phyloP scores from a whole-genome alignment of 306 rosid species.

The Sindora glabra region DNA sequence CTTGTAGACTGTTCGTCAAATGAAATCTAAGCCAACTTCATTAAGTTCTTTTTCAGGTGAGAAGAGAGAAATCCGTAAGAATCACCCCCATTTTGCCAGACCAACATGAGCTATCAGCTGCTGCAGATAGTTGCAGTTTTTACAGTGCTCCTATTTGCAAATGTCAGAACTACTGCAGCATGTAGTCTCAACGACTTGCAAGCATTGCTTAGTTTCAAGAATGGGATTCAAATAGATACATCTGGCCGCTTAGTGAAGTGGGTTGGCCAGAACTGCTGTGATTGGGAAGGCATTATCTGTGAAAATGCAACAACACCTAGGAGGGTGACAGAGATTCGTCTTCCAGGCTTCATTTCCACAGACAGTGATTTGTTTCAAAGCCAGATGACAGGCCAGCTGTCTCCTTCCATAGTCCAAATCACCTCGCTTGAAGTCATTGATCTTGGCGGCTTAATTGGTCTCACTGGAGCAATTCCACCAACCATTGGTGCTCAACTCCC shows the following conservation, averaged over 20 bases:
- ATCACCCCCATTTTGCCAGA: not conserved
- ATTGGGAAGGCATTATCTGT: slow-evolving; percentile 63
- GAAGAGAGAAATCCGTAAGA: not conserved
- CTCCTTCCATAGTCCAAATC: slow-evolving; percentile 47
- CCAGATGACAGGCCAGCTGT: slow-evolving; percentile 45
- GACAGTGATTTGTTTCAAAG: slow-evolving; percentile 33
- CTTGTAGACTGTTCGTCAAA: too few relatives aligned
- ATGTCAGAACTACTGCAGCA: slow-evolving; percentile 11
- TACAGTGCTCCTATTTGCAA: slow-evolving; percentile 16
- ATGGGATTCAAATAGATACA: slow-evolving; percentile 42
- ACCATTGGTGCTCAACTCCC: slow-evolving; percentile 36
- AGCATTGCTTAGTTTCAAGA: slow-evolving; percentile 53
- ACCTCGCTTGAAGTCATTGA: slow-evolving; percentile 49
- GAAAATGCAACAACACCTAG: slow-evolving; percentile 35
- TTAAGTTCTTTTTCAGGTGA: slow-evolving; percentile 9
- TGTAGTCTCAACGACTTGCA: slow-evolving; percentile 47
- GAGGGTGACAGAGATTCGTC: slow-evolving; percentile 48
- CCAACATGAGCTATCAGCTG: slow-evolving; percentile 19
- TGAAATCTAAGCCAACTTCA: slow-evolving; percentile 9
- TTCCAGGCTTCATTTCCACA: slow-evolving; percentile 47
- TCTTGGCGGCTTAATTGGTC: slow-evolving; percentile 51
- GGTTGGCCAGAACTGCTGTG: slow-evolving; percentile 44
- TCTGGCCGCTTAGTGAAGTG: slow-evolving; percentile 50
- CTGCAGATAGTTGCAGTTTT: slow-evolving; percentile 21
- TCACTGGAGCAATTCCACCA: slow-evolving; percentile 48